Percentiles rank a stretch among this genome's conserved stretches.
Evolutionary conservation across 306 rosid species (phyloP).

Genomic region (Dalbergia cultrata): DNA sequence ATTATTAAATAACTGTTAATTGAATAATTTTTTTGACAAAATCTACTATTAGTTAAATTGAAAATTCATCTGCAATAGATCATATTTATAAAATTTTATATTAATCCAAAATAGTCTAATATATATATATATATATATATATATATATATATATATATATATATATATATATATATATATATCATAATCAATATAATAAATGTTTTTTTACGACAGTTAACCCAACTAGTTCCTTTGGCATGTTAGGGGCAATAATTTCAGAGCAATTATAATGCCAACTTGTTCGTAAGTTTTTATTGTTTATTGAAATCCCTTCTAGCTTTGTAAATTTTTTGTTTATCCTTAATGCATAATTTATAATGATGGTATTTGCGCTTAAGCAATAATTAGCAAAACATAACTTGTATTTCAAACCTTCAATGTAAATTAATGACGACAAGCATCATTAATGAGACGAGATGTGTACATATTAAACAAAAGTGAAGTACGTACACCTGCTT

Average conservation of each 20-base stretch:
- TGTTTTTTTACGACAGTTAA: not conserved
- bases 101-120: no score
- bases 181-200: no score
- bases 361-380: conserved; percentile 37
- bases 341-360: conserved; percentile 9
- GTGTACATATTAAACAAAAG: conserved; percentile 10
- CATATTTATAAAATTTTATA: no score
- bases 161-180: no score
- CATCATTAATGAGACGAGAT: not conserved
- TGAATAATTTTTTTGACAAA: no score
- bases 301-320: not conserved
- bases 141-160: no score
- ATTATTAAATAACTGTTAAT: no score
- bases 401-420: conserved; percentile 6
- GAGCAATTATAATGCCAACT: conserved; percentile 17
- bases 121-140: no score
- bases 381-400: not conserved
- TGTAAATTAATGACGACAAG: not conserved
- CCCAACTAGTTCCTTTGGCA: conserved; percentile 21
- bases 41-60: no score
- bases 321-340: not conserved
- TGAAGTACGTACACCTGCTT: not conserved
- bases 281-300: not conserved
- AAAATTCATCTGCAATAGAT: no score
- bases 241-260: not conserved